Base-by-base conservation (phyloP, 345 rosid species). In the Raphanus raphanistrum region DNA sequence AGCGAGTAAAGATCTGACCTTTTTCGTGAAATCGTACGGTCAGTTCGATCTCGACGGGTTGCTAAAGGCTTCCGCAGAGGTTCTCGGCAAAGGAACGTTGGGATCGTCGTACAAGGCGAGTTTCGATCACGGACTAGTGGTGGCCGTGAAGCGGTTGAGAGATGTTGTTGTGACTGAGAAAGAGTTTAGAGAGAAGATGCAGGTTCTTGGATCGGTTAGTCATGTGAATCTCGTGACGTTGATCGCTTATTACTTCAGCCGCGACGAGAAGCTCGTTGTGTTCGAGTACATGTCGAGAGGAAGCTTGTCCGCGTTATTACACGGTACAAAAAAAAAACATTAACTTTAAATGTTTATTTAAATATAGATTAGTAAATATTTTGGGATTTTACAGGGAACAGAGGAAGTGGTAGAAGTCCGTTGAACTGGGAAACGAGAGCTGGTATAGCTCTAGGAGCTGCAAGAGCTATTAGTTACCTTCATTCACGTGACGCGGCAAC, bases 31-130 rank as follows among this genome's bases (percentile, higher is more conserved):
- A 59, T 77, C 87, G 0, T 54, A 79, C 2, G 86, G 86, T 36
- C 78, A 65, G 7, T 95, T 90, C 60, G 90, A 88, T 73, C 85
- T 95, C 66, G 99, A 95, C 50, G 98, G 92, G n/a, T 79, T 95
- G 81, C 74, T 94, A 58, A 87, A 87, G 82, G 98, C 98, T 10
- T 92, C 98, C 0, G 98, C 98, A 1, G 97, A 89, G 82, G 98
- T 94, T 3, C 86, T 94, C 77, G 98, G 98, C 65, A 94, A 90
- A 73, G 98, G 98, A 54, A 90, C 92, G 2, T 83, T 87, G 0
- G 98, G 98, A 41, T 92, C 98, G 2, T 87, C 97, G 3, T 94
- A 94, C 21, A 92, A 92, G 88, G 98, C 98, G 3, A 86, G 90
- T 11, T 81, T 92, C 36, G 97, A 86, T 27, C 67, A 69, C 26